Base-by-base conservation (phyloP, 805 yeast species). In the Wickerhamiella qilinensis region DNA sequence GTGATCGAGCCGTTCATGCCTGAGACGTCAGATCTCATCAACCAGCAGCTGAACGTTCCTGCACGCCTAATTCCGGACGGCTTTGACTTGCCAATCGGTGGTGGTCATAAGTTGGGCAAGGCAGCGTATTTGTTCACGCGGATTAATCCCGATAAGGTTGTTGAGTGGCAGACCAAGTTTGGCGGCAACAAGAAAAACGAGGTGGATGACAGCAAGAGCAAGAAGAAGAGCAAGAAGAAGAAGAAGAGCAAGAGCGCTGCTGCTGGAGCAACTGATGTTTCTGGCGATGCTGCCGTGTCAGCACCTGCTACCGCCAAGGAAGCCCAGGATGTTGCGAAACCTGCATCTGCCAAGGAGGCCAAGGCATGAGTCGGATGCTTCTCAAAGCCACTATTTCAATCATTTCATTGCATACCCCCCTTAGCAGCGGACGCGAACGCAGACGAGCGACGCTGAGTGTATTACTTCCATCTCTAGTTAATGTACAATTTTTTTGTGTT, bases 1-100 rank as follows among this genome's bases (percentile, higher is more conserved):
- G 60, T 91, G 38, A 68, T 85, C 39, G 65, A 71, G 35, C 98
- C 99, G 48, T 91, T 69, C 63, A 83, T 91, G 75, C 99, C 99
- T 32, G 85, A 72, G 46, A 79, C 86, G 28, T 59, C 83, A 7
- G 60, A 61, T 35, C 73, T 69, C 46, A 88, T 91, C 46, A 66
- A 69, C 52, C 71, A 75, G 54, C 85, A 84, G 62, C 69, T 91
- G 61, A 81, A 83, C 51, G 88, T 78, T 20, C 95, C 95, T 31
- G 63, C 71, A 7, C 66, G 86, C 48, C 66, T 71, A 37, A 88
- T 86, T 46, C 82, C 85, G 21, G 84, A 84, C 54, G 63, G 68
- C 46, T 79, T 88, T 55, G 72, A 75, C 43, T 58, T 80, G 39
- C 71, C 76, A 35, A 66, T 91, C 47, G 62, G 67, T 50, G 72